phyloP scores from a whole-genome alignment of 75 land plant genomes.

The Picea sitchensis region DNA sequence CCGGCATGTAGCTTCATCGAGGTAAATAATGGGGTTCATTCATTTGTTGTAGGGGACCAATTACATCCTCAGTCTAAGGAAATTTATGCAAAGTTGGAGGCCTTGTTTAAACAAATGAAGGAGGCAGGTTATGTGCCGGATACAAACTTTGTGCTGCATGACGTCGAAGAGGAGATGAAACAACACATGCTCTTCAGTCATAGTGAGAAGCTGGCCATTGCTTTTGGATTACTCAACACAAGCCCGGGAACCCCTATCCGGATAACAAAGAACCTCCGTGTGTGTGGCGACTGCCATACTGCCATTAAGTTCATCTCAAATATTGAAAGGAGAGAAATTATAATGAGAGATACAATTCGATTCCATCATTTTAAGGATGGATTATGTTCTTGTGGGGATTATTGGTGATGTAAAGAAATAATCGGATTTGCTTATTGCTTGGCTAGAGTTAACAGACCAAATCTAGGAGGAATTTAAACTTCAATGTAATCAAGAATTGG shows the following conservation, averaged over 20 bases:
- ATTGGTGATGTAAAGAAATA: background rate
- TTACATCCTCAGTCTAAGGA: background rate
- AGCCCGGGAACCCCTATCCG: background rate
- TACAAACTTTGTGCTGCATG: constrained; percentile 4
- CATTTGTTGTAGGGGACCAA: background rate
- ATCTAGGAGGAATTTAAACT: too few relatives aligned
- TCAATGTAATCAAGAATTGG: too few relatives aligned
- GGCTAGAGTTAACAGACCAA: too few relatives aligned
- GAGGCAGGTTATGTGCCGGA: background rate
- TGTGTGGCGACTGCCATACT: background rate
- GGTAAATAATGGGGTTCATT: too few relatives aligned
- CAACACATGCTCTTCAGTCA: background rate
- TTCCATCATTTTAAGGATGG: constrained; percentile 4
- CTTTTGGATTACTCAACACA: background rate
- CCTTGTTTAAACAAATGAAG: background rate
- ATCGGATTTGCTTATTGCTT: too few relatives aligned
- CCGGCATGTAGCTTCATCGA: constrained; percentile 10
- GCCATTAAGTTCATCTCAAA: background rate
- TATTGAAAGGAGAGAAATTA: background rate
- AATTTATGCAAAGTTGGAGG: constrained; percentile 4
- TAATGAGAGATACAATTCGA: background rate
- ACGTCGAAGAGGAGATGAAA: background rate
- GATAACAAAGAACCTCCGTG: background rate
- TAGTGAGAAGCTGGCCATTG: constrained; percentile 2
- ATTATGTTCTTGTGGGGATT: background rate